These are phyloP conservation scores for Cyberlindnera petersonii DNA, from an alignment of 805 yeast genomes.

Conservation along the genomic window DNA sequence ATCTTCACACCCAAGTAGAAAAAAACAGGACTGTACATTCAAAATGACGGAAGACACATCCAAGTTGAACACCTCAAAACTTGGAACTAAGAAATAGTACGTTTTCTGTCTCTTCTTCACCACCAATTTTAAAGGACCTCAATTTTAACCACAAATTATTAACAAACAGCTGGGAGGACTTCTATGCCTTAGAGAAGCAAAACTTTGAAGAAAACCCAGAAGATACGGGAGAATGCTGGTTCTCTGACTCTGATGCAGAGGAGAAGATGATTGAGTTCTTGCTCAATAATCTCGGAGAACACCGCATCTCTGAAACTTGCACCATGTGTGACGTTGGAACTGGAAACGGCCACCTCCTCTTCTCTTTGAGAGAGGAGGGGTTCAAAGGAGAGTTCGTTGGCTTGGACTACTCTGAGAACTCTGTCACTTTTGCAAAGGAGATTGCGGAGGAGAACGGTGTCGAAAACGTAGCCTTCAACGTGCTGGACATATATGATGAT, in stretches of 20 bases:
- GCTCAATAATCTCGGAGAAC: conserved; percentile 42
- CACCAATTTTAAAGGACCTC: no score
- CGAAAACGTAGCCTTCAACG: conserved; percentile 46
- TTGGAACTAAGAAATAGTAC: conserved; percentile 81
- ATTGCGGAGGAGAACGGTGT: conserved; percentile 46
- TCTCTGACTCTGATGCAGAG: conserved; percentile 93
- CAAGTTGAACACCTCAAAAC: conserved; percentile 66
- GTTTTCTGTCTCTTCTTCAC: no score
- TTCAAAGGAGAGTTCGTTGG: conserved; percentile 61
- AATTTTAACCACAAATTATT: background rate
- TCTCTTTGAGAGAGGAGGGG: conserved; percentile 63
- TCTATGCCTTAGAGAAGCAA: conserved; percentile 65
- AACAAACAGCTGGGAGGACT: conserved; percentile 70
- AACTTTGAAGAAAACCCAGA: conserved; percentile 72
- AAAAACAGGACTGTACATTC: no score
- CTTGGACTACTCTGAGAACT: conserved; percentile 78
- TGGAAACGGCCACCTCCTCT: conserved; percentile 89
- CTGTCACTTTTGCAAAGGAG: conserved; percentile 68
- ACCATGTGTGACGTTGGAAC: conserved; percentile 83
- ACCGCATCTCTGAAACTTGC: conserved; percentile 30
- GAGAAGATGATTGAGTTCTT: conserved; percentile 73
- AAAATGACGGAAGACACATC: conserved; percentile 37
- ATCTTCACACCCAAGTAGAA: no score
- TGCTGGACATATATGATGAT: conserved; percentile 61
- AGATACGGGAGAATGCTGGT: conserved; percentile 97